phyloP scores from a whole-genome alignment of 352 stramenopile species.

The Blastocystis sp. region DNA sequence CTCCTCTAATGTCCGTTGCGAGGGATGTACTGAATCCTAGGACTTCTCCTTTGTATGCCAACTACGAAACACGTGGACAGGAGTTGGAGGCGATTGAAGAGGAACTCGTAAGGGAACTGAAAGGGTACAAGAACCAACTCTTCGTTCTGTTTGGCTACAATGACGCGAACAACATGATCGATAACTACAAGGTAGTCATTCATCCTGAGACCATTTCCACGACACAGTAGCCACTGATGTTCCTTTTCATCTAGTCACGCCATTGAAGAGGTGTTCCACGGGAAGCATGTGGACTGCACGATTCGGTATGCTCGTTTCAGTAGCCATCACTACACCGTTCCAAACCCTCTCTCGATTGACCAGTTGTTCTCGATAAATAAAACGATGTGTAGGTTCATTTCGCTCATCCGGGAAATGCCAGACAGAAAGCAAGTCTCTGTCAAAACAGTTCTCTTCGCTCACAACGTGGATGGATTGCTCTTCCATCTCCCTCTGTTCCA shows the following conservation, averaged over 20 bases:
- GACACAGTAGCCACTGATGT: not conserved
- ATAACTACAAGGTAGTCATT: not conserved
- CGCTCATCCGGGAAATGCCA: not conserved
- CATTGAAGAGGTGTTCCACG: not conserved
- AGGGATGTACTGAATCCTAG: not conserved
- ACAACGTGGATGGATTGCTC: slow-evolving; percentile 22
- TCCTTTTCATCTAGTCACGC: not conserved
- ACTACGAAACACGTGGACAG: not conserved
- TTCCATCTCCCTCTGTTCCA: slow-evolving; percentile 26
- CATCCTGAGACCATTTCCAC: not conserved
- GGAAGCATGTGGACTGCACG: not conserved
- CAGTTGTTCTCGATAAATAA: not conserved
- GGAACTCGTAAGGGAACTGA: not conserved
- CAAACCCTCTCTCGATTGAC: not conserved
- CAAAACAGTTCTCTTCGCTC: not conserved
- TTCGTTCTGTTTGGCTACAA: slow-evolving; percentile 44
- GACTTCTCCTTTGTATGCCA: slow-evolving; percentile 25
- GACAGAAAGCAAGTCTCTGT: not conserved
- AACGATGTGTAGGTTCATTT: not conserved
- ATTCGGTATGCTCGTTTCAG: slow-evolving; percentile 37
- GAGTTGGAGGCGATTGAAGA: slow-evolving; percentile 5
- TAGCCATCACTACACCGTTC: slow-evolving; percentile 50
- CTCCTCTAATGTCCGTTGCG: not conserved
- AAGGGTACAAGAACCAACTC: not conserved
- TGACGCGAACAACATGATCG: slow-evolving; percentile 19